A percentile compares a stretch with the other conserved stretches of the same genome.
phyloP scores from a whole-genome alignment of 2,329 filamentous ascomycete genomes.

The Xylaria digitata region DNA sequence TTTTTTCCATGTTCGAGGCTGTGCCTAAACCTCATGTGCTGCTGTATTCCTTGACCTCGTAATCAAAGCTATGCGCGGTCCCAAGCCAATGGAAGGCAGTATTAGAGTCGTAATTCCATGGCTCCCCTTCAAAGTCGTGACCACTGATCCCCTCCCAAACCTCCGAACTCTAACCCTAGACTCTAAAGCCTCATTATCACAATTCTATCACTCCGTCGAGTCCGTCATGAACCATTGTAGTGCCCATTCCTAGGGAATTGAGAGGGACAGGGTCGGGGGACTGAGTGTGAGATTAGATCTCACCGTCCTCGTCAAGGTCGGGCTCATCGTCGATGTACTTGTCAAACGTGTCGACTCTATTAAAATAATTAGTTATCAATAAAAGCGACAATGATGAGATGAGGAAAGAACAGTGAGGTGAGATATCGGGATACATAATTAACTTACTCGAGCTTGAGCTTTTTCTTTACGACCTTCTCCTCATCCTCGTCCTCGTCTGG shows the following conservation, averaged over 20 bases:
- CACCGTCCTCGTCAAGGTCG: neutral
- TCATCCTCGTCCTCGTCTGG: constrained; percentile 24
- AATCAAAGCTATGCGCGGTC: constrained; percentile 15
- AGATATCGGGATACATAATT: neutral
- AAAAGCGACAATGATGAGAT: neutral
- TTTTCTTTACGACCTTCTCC: constrained; percentile 20
- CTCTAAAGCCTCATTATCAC: neutral
- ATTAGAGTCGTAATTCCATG: neutral
- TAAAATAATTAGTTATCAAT: constrained; percentile 6
- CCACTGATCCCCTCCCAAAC: neutral
- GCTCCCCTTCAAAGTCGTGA: constrained; percentile 8
- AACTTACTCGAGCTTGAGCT: constrained; percentile 36
- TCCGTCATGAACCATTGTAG: neutral
- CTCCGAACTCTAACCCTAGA: neutral
- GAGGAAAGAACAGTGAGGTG: neutral
- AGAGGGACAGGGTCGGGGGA: neutral
- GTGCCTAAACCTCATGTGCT: constrained; percentile 1
- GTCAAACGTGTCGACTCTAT: neutral
- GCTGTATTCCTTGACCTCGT: constrained; percentile 6
- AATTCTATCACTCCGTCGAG: constrained; percentile 2
- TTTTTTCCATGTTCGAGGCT: neutral
- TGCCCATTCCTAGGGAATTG: neutral
- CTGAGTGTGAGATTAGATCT: neutral
- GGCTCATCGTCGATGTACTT: neutral
- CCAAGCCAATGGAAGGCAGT: neutral